Conservation (phyloP, 2,329 filamentous ascomycete genomes). For the Amylocarpus encephaloides region DNA sequence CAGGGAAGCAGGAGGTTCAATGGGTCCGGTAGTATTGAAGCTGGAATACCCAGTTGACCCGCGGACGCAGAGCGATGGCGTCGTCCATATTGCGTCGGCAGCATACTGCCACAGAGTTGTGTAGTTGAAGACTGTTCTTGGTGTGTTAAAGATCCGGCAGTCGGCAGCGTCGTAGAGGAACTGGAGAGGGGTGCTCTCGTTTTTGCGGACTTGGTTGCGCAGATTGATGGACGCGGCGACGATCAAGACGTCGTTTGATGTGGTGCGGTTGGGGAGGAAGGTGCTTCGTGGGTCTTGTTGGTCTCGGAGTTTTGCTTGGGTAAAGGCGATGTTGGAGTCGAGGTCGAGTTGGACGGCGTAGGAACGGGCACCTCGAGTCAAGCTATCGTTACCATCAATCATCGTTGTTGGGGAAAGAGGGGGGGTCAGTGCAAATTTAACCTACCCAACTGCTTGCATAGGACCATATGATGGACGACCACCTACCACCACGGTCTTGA, state of each 20-base stretch:
- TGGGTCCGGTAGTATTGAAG: too few species aligned
- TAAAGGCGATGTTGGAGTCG: slow-evolving; percentile 23
- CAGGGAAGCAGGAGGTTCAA: too few species aligned
- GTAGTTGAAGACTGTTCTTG: slow-evolving; percentile 42
- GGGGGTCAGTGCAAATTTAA: background rate
- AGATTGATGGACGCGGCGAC: slow-evolving; percentile 37
- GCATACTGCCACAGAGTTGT: slow-evolving; percentile 42
- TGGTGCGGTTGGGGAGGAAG: slow-evolving; percentile 23
- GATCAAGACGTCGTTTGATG: slow-evolving; percentile 13
- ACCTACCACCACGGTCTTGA: slow-evolving; percentile 47
- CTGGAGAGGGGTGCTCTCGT: slow-evolving; percentile 40
- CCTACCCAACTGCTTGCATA: slow-evolving; percentile 42
- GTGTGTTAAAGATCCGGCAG: slow-evolving; percentile 52
- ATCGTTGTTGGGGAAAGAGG: too few species aligned
- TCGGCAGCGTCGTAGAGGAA: slow-evolving; percentile 55
- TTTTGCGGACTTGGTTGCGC: slow-evolving; percentile 33
- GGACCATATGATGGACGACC: slow-evolving; percentile 41
- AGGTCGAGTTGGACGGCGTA: slow-evolving; percentile 17
- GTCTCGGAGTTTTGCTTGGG: slow-evolving; percentile 14
- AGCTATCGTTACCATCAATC: background rate
- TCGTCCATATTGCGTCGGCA: slow-evolving; percentile 34
- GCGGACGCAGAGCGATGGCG: slow-evolving; percentile 25
- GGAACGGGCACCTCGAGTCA: too few species aligned
- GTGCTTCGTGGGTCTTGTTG: slow-evolving; percentile 5
- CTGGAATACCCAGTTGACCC: too few species aligned